Conservation (phyloP, 345 rosid species). For the Sonneratia alba region DNA sequence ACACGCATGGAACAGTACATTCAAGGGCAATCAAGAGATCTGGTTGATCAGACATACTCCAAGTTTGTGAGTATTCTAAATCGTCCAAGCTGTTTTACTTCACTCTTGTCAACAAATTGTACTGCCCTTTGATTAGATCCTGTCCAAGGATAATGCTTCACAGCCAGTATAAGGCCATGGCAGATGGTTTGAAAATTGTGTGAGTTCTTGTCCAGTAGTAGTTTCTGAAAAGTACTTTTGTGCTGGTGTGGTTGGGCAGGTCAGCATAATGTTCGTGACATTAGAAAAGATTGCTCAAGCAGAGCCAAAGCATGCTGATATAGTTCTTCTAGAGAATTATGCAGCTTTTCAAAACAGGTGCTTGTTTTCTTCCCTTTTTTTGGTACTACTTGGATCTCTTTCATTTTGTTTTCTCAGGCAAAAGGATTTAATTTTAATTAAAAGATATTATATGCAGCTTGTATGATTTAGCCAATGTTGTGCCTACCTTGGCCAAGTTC, state of each 20-base stretch:
- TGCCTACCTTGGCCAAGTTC: constrained; percentile 91
- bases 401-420: neutral
- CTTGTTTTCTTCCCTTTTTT: neutral
- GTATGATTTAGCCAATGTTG: constrained; percentile 95
- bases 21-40: constrained; percentile 93
- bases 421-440: constrained; percentile 13
- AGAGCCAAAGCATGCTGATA: constrained; percentile 86
- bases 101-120: neutral
- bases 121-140: neutral
- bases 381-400: neutral
- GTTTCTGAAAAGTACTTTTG: neutral
- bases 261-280: constrained; percentile 89
- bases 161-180: neutral
- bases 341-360: constrained; percentile 98
- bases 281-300: constrained; percentile 89
- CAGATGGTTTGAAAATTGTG: neutral
- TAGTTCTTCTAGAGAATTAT: constrained; percentile 88
- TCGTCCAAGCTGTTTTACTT: neutral
- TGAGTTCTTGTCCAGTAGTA: neutral
- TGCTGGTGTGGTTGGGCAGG: constrained; percentile 39
- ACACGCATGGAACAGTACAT: constrained; percentile 99
- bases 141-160: neutral
- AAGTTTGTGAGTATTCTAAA: constrained; percentile 65
- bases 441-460: constrained; percentile 46
- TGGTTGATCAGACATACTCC: constrained; percentile 94